phyloP scores from a whole-genome alignment of 2,329 filamentous ascomycete species.

The Monilinia fructigena region DNA sequence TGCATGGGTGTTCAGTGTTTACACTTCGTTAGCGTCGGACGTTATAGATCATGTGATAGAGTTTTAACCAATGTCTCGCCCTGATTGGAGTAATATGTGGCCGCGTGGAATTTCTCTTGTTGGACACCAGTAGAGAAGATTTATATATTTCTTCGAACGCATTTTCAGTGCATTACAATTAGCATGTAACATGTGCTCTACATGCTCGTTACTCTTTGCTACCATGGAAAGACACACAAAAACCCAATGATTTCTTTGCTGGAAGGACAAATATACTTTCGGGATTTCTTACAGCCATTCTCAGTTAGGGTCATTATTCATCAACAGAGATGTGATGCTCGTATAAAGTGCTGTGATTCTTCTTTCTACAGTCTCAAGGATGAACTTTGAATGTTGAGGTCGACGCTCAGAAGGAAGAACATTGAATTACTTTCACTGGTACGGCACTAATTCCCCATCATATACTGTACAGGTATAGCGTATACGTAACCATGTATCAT shows the following conservation, averaged over 20 bases:
- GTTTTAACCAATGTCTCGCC: neutral
- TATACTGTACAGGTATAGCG: neutral
- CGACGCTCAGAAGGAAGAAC: neutral
- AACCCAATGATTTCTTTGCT: neutral
- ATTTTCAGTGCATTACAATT: neutral
- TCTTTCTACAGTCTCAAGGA: neutral
- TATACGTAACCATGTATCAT: neutral
- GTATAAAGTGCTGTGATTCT: neutral
- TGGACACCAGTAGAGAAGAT: neutral
- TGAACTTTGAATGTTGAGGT: neutral
- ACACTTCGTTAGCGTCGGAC: conserved; percentile 15
- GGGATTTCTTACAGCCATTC: neutral
- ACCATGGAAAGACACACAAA: neutral
- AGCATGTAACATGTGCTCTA: neutral
- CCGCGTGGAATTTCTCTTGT: neutral
- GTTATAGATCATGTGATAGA: conserved; percentile 22
- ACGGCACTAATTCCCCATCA: neutral
- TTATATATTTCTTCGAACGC: neutral
- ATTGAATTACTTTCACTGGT: neutral
- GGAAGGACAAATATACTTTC: neutral
- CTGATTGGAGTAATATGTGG: neutral
- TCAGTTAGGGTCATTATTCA: too few relatives aligned
- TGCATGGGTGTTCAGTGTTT: conserved; percentile 26
- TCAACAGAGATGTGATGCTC: neutral
- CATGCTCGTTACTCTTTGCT: neutral